These are phyloP conservation scores for Linum trigynum DNA, from an alignment of 345 rosid genomes.

Conservation along the genomic window DNA sequence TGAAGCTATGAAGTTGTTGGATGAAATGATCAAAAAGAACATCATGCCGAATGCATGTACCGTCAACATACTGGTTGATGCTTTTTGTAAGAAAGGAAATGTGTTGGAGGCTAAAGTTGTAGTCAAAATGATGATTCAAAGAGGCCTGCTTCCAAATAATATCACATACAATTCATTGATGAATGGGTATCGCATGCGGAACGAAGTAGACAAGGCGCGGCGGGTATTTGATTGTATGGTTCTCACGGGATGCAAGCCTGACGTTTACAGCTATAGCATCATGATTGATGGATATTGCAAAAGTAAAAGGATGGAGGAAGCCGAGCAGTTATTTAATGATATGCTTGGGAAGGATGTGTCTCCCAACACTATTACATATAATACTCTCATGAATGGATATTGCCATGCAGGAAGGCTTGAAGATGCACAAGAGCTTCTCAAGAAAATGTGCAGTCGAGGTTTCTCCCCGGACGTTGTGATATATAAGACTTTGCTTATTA, in stretches of 20 bases:
- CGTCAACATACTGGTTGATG: conserved; percentile 6
- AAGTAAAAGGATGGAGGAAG: neutral
- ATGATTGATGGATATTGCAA: conserved; percentile 7
- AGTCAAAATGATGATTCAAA: conserved; percentile 6
- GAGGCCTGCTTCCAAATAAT: neutral
- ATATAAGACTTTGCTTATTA: neutral
- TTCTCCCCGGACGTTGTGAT: neutral
- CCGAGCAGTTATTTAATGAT: neutral
- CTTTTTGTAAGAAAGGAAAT: conserved; percentile 6
- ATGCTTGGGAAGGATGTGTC: neutral
- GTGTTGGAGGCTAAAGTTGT: conserved; percentile 4
- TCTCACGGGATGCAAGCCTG: neutral
- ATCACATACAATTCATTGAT: neutral
- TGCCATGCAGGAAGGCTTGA: neutral
- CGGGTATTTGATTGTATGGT: neutral
- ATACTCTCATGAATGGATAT: neutral
- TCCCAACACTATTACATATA: neutral
- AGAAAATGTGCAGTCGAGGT: neutral
- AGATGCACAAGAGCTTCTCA: neutral
- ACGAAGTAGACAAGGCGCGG: neutral
- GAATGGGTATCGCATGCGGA: neutral
- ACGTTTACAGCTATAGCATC: neutral
- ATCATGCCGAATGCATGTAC: conserved; percentile 2
- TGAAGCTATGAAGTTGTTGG: conserved; percentile 2
- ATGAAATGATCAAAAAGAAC: conserved; percentile 4